These are phyloP conservation scores for Amanita rimosa DNA, from an alignment of 768 basidiomycete genomes.

Conservation along the genomic window DNA sequence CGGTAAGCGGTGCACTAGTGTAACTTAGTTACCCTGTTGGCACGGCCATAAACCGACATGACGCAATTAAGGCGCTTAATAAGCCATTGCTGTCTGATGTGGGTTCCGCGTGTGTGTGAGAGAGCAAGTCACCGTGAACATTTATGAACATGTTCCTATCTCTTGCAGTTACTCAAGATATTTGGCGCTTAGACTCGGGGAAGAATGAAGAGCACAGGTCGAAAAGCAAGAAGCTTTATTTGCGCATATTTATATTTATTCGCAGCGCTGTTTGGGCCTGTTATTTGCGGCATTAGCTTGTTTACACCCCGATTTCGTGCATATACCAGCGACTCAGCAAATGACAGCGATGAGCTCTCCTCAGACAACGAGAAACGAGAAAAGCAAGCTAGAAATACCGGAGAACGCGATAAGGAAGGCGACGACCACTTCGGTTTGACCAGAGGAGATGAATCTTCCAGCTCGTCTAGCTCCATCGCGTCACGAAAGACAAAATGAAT, in stretches of 20 bases:
- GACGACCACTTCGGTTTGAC: slow-evolving; percentile 18
- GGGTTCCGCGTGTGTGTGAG: too few relatives aligned
- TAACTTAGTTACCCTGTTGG: too few relatives aligned
- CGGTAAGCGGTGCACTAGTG: neutral
- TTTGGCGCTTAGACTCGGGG: too few relatives aligned
- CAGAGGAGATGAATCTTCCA: slow-evolving; percentile 18
- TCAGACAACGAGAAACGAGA: slow-evolving; percentile 1
- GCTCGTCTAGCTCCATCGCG: slow-evolving; percentile 22
- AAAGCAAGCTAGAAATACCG: slow-evolving; percentile 17
- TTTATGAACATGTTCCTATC: too few relatives aligned
- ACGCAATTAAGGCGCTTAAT: too few relatives aligned
- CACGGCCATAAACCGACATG: neutral
- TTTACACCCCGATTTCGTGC: slow-evolving; percentile 47
- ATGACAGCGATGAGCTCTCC: slow-evolving; percentile 26
- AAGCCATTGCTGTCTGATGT: too few relatives aligned
- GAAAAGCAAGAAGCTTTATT: too few relatives aligned
- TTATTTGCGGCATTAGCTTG: neutral
- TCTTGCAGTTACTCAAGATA: too few relatives aligned
- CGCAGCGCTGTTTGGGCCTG: neutral
- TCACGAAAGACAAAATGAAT: slow-evolving; percentile 5
- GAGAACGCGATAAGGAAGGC: slow-evolving; percentile 18
- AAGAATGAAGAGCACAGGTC: too few relatives aligned
- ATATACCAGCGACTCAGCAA: slow-evolving; percentile 48
- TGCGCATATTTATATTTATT: too few relatives aligned
- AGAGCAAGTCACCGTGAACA: too few relatives aligned